Base-by-base conservation (phyloP, 305 asterid species). In the Fraxinus ornus region DNA sequence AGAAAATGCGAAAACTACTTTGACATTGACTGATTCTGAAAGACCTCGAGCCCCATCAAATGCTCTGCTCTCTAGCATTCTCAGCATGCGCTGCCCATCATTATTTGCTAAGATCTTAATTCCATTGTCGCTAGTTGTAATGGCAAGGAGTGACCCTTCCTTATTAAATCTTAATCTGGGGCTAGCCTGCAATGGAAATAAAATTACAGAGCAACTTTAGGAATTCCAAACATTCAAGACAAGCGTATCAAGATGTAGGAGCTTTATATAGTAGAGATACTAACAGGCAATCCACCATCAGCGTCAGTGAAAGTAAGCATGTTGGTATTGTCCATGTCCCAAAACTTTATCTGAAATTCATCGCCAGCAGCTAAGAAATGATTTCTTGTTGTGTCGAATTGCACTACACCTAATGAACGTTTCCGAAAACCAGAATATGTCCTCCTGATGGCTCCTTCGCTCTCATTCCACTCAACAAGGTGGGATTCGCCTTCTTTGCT, bases 401-500 rank as follows among this genome's bases (percentile, higher is more conserved):
- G 98, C 82, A 95, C 97, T 32, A 93, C 98, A 78, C 98, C 97
- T 83, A 92, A 84, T 41, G 98, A 92, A 81, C 94, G 95, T 84
- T 93, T 95, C 77, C 97, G 91, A 79, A 95, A 95, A 85, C 98
- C 98, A 84, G 94, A 85, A 81, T 89, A 95, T 0, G 95, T 87
- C 88, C 97, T 91, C 89, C 91, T 95, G 80, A 95, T 94, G 80
- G 98, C 97, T 87, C 98, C 98, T 88, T 95, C 98, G 84, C 98
- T 93, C 89, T 93, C 98, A 84, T 95, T 93, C 98, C 98, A 95
- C 90, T 95, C 98, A 83, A 95, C 98, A 6, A 95, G 93, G 84
- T 93, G 96, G 44, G 98, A 95, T 86, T 95, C 98, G 36, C 98
- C 98, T 66, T 95, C 98, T 90, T 93, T 95, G 92, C 98, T 94